These are phyloP conservation scores for Hemileia vastatrix DNA, from an alignment of 1,284 basidiomycete species.

Conservation along the genomic window DNA sequence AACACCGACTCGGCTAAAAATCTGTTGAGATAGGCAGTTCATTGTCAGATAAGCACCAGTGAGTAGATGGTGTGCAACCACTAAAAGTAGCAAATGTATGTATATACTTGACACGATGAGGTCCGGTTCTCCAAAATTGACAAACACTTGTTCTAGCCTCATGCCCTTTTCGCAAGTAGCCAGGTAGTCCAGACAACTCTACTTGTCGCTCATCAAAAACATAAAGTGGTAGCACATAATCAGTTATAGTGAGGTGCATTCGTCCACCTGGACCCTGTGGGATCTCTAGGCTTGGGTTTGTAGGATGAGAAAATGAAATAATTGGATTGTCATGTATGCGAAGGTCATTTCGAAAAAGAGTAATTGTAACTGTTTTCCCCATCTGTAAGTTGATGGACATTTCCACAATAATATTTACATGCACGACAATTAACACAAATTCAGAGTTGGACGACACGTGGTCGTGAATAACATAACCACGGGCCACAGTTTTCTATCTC, in stretches of 20 bases:
- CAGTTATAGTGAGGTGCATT: conserved; percentile 35
- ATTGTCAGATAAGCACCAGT: not conserved
- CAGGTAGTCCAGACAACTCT: conserved; percentile 49
- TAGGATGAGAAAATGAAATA: conserved; percentile 45
- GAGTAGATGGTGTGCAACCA: no score
- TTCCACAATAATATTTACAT: no score
- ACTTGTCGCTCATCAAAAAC: conserved; percentile 52
- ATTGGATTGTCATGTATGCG: conserved; percentile 49
- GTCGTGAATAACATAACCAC: no score
- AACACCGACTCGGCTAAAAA: conserved; percentile 51
- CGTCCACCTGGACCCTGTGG: no score
- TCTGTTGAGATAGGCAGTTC: conserved; percentile 22
- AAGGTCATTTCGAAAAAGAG: conserved; percentile 17
- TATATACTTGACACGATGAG: conserved; percentile 41
- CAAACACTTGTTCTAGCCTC: conserved; percentile 41
- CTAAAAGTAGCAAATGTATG: not conserved
- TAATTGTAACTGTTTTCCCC: conserved; percentile 16
- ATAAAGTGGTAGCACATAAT: conserved; percentile 51
- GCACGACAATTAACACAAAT: no score
- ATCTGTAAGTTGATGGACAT: no score
- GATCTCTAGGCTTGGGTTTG: conserved; percentile 27
- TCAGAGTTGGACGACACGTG: no score
- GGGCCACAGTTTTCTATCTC: no score
- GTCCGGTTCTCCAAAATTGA: conserved; percentile 50
- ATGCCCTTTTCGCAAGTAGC: conserved; percentile 41